Percentiles rank a stretch among this genome's conserved stretches.
Conservation (phyloP, 768 basidiomycete species). For the Leccinum truebloodii region DNA sequence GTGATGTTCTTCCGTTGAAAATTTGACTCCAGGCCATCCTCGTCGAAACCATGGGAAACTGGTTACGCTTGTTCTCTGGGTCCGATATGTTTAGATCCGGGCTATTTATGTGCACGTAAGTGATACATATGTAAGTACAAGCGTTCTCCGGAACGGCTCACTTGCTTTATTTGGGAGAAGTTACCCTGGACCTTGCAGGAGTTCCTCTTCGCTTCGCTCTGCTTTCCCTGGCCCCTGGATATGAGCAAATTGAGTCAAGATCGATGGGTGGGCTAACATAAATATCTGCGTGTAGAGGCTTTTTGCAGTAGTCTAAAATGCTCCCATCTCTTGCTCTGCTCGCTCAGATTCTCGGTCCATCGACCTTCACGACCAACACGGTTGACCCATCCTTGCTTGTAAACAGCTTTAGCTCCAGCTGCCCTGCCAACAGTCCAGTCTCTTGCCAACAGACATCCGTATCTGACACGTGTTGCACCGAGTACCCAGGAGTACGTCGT, state of each 20-base stretch:
- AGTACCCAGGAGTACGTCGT: slow-evolving; percentile 59
- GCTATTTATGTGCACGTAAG: background rate
- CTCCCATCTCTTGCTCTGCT: slow-evolving; percentile 21
- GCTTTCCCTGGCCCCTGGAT: background rate
- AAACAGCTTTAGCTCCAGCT: slow-evolving; percentile 47
- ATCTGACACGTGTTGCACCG: slow-evolving; percentile 63
- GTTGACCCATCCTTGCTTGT: slow-evolving; percentile 31
- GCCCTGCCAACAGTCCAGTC: slow-evolving; percentile 45
- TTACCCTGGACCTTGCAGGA: background rate
- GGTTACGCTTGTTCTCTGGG: background rate
- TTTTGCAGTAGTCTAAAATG: slow-evolving; percentile 12
- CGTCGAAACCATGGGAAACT: background rate
- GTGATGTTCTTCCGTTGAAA: background rate
- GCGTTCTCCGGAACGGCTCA: too few species aligned
- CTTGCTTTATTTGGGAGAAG: background rate
- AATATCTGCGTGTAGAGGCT: slow-evolving; percentile 3
- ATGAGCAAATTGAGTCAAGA: background rate
- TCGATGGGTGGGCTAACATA: background rate
- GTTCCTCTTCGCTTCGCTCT: background rate
- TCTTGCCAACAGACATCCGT: slow-evolving; percentile 57
- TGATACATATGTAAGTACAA: too few species aligned
- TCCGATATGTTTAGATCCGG: background rate
- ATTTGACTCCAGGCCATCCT: background rate
- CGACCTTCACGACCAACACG: slow-evolving; percentile 22
- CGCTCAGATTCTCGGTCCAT: slow-evolving; percentile 21